phyloP scores from a whole-genome alignment of 2,329 filamentous ascomycete species.

The Diplodia sapinea region DNA sequence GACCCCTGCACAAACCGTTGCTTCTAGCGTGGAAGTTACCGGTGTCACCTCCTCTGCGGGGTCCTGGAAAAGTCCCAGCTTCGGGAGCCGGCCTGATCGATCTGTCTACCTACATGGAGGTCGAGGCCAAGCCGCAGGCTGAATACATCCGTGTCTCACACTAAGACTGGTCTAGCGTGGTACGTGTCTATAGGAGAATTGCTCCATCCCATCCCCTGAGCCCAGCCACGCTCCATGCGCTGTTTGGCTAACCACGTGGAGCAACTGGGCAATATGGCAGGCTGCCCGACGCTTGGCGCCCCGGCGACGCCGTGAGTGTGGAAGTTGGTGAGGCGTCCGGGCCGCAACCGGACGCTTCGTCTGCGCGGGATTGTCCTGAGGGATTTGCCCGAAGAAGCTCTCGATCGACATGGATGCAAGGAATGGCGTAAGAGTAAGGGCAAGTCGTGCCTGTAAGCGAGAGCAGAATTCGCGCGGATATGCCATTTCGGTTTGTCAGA shows the following conservation, averaged over 20 bases:
- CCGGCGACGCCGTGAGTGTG: constrained; percentile 12
- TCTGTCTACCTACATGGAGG: neutral
- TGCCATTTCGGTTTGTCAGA: neutral
- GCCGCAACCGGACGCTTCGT: no score
- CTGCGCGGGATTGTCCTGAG: neutral
- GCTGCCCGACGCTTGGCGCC: neutral
- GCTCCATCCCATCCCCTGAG: neutral
- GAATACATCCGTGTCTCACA: neutral
- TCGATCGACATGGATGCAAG: neutral
- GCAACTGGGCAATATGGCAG: neutral
- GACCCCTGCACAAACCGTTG: neutral
- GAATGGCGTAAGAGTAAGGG: neutral
- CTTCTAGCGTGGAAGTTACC: constrained; percentile 4
- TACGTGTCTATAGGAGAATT: neutral
- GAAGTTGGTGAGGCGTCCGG: constrained; percentile 6
- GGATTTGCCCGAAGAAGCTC: neutral
- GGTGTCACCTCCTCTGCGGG: neutral
- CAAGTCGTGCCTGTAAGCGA: neutral
- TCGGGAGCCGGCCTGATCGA: neutral
- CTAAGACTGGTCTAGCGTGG: neutral
- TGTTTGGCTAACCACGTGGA: neutral
- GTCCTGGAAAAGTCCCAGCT: neutral
- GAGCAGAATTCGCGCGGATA: neutral
- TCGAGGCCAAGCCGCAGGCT: constrained; percentile 1
- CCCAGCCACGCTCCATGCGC: constrained; percentile 9